Base-by-base conservation (phyloP, 495 filamentous ascomycete species). In the Podospora conica region DNA sequence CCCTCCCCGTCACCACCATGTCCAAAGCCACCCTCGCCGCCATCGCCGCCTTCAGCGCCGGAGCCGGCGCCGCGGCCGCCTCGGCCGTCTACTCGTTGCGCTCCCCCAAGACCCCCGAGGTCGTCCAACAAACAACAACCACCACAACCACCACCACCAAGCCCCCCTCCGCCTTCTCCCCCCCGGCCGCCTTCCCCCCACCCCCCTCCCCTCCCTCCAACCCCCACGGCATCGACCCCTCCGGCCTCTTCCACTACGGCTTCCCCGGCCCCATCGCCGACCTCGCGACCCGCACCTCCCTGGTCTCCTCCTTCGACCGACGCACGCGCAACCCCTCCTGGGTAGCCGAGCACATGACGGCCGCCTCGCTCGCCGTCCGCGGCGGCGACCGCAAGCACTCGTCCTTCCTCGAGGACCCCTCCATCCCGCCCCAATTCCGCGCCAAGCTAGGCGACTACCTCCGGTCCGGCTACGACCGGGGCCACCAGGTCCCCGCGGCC, bases 261-360 rank as follows among this genome's bases (percentile, higher is more conserved):
- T 98, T 98, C 80, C 93, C 95, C 1, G 95, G 95, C 64, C 96
- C 95, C 31, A 77, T 94, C 28, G 83, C 87, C 70, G 95, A 98
- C 77, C 85, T 96, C 63, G 88, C 91, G 53, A 83, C 86, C 48
- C 85, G 90, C 15, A 75, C 84, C 3, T 88, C 91, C 24, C 83
- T 96, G 40, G 83, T 92, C 67, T 96, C 92, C 27, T 88, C 90
- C 71, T 98, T 87, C 82, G 93, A 98, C 77, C 91, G 95, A 10
- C 90, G 93, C 64, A 91, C 88, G 61, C 89, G 92, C 70, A 98
- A 98, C 74, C 95, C 95, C 2, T 78, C 88, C 74, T 98, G 95
- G 95, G 95, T 97, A 9, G 93, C 88, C 62, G 95, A 98, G 80
- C 95, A 98, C 82, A 96, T 98, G 78, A 98, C 95, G 0, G 88